Conservation (phyloP, 2,329 filamentous ascomycete genomes). For the Ceratocystis cubensis region DNA sequence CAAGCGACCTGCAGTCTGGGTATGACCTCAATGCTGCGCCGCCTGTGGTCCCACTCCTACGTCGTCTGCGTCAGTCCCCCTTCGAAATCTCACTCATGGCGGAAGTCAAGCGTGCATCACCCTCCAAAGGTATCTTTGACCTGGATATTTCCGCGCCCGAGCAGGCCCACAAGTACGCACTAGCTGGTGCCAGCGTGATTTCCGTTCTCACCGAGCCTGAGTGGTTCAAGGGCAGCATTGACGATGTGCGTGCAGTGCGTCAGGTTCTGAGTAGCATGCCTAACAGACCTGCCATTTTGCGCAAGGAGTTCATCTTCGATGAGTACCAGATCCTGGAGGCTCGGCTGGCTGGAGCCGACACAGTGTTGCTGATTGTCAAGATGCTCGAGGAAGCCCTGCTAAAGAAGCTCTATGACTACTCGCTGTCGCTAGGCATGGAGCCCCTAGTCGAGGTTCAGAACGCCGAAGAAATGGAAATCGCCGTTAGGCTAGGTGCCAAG, state of each 20-base stretch:
- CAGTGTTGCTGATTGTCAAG: conserved; percentile 90
- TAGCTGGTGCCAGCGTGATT: conserved; percentile 90
- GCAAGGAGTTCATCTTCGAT: conserved; percentile 96
- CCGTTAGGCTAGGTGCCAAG: conserved; percentile 72
- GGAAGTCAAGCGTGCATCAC: conserved; percentile 92
- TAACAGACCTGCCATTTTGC: conserved; percentile 78
- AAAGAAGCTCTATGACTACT: conserved; percentile 74
- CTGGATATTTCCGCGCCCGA: conserved; percentile 75
- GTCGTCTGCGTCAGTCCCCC: conserved; percentile 65
- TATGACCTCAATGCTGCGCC: conserved; percentile 78
- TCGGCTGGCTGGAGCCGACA: conserved; percentile 83
- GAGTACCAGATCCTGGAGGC: conserved; percentile 97
- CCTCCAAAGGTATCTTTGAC: conserved; percentile 90
- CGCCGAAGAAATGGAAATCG: conserved; percentile 78
- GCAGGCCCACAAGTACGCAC: conserved; percentile 82
- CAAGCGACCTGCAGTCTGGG: conserved; percentile 69
- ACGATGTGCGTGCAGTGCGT: conserved; percentile 77
- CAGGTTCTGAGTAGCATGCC: conserved; percentile 83
- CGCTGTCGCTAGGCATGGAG: conserved; percentile 85
- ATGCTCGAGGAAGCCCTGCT: conserved; percentile 66
- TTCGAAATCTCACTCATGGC: conserved; percentile 91
- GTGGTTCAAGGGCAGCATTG: conserved; percentile 98
- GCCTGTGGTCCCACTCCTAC: conserved; percentile 66
- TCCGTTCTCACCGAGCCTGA: conserved; percentile 97
- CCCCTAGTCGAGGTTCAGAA: conserved; percentile 95